Conservation (phyloP, 495 filamentous ascomycete species). For the Neurospora sp. region DNA sequence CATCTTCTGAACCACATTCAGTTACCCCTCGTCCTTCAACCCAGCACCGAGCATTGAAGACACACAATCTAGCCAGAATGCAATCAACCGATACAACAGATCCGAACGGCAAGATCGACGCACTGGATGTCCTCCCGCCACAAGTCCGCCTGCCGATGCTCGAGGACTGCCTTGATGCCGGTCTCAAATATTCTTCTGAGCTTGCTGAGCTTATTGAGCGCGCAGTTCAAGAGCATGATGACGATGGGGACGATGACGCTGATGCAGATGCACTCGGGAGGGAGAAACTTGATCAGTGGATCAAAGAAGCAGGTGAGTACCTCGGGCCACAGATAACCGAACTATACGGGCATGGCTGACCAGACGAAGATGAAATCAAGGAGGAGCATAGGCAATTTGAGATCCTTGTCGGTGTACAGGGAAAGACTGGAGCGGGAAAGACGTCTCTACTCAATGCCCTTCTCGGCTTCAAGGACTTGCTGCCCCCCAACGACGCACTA, state of each 20-base stretch:
- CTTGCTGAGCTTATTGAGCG: background rate
- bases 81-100: background rate
- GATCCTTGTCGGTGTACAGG: constrained; percentile 17
- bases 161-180: background rate
- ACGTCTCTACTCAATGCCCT: constrained; percentile 20
- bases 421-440: constrained; percentile 21
- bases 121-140: background rate
- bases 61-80: background rate
- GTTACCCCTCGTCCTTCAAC: no score
- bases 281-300: background rate
- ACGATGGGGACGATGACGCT: background rate
- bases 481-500: constrained; percentile 14
- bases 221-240: background rate
- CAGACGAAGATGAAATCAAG: background rate
- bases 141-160: background rate
- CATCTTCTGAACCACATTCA: no score
- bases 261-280: background rate
- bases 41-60: background rate
- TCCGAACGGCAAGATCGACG: background rate
- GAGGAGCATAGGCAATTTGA: background rate
- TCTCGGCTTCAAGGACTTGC: constrained; percentile 10
- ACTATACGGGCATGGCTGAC: background rate
- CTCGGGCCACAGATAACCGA: background rate
- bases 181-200: background rate
- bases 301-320: background rate